Percentiles rank a stretch among this genome's conserved stretches.
Conservation (phyloP, 2,329 filamentous ascomycete species). For the Mycosphaerelloides madeirae region DNA sequence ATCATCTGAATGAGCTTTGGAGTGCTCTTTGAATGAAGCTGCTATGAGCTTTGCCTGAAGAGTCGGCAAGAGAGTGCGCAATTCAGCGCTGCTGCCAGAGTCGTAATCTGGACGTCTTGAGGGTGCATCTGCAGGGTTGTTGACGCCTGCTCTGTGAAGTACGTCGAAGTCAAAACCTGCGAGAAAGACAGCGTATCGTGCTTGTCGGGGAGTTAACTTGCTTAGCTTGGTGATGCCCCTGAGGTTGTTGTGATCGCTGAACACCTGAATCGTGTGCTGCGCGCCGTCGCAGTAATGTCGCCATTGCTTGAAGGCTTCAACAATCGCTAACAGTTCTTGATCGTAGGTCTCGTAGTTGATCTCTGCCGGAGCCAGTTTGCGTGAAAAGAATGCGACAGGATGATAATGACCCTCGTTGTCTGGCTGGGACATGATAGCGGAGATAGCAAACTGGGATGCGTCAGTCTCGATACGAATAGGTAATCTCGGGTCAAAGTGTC, state of each 20-base stretch:
- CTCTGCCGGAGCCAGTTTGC: slow-evolving; percentile 21
- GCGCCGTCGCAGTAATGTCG: neutral
- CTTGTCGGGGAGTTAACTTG: slow-evolving; percentile 26
- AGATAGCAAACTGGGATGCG: neutral
- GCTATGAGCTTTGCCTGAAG: neutral
- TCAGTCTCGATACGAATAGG: slow-evolving; percentile 1
- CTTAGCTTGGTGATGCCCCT: slow-evolving; percentile 29
- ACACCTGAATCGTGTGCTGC: slow-evolving; percentile 16
- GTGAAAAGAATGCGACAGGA: slow-evolving; percentile 24
- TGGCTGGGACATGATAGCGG: neutral
- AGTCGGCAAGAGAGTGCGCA: neutral
- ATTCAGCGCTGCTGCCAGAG: neutral
- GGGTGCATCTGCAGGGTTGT: neutral
- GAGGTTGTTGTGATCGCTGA: slow-evolving; percentile 30
- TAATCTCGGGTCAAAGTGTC: neutral
- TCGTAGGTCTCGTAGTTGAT: slow-evolving; percentile 35
- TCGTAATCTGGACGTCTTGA: neutral
- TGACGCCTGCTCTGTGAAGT: neutral
- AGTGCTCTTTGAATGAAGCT: too few relatives aligned
- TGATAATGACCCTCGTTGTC: neutral
- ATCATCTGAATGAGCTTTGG: too few relatives aligned
- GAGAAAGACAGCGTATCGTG: slow-evolving; percentile 19
- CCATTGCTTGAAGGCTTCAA: slow-evolving; percentile 29
- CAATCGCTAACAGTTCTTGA: slow-evolving; percentile 35
- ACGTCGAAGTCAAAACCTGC: neutral